Percentiles rank a stretch among this genome's conserved stretches.
phyloP scores from a whole-genome alignment of 2,329 filamentous ascomycete genomes.

The Fusarium pseudograminearum region DNA sequence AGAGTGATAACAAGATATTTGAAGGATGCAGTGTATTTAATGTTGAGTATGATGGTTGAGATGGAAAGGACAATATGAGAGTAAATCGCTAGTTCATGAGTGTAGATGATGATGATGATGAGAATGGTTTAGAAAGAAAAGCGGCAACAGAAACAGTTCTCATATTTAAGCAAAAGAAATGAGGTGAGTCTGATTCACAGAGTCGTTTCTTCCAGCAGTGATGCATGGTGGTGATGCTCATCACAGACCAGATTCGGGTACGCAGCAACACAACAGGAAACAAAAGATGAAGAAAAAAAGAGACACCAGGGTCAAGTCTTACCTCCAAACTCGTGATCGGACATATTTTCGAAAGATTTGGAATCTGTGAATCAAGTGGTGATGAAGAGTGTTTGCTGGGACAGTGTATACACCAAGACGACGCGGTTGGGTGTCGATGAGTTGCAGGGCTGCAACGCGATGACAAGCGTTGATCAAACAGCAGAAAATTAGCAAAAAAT shows the following conservation, averaged over 20 bases:
- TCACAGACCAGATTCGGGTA: slow-evolving; percentile 11
- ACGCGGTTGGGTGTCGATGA: slow-evolving; percentile 31
- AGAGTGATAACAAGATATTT: not conserved
- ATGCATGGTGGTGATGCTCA: slow-evolving; percentile 26
- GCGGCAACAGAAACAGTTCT: not conserved
- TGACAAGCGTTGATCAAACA: slow-evolving; percentile 5
- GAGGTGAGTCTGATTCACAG: not conserved
- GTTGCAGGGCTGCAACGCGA: slow-evolving; percentile 25
- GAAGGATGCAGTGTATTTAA: slow-evolving; percentile 3
- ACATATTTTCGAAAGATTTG: slow-evolving; percentile 60
- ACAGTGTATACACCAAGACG: slow-evolving; percentile 23
- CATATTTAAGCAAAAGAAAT: slow-evolving; percentile 9
- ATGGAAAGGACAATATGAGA: slow-evolving; percentile 23
- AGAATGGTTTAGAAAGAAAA: not conserved
- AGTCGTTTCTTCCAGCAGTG: slow-evolving; percentile 14
- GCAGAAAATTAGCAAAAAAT: not conserved
- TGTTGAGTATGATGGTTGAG: slow-evolving; percentile 4
- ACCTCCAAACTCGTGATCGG: slow-evolving; percentile 75
- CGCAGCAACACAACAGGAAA: slow-evolving; percentile 13
- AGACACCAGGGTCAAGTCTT: slow-evolving; percentile 54
- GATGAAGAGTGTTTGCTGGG: slow-evolving; percentile 23
- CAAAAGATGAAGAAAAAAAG: slow-evolving; percentile 13
- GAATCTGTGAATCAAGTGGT: slow-evolving; percentile 10
- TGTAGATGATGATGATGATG: slow-evolving; percentile 12
- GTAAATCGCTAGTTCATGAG: slow-evolving; percentile 3